Conservation (phyloP, 345 rosid genomes). For the Eucalyptus tenuipes region DNA sequence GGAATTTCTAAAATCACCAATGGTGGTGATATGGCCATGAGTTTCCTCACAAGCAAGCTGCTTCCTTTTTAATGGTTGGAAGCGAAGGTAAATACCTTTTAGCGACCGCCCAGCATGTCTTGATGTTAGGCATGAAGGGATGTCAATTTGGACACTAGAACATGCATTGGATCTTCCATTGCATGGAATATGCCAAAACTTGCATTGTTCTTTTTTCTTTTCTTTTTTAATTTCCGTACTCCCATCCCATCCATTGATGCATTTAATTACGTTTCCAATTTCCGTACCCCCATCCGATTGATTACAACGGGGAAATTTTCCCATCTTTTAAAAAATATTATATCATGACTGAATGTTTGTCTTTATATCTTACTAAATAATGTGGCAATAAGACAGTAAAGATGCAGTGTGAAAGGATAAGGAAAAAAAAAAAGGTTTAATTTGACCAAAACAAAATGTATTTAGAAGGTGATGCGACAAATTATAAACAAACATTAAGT, state of each 20-base stretch:
- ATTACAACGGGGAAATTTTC: too few relatives aligned
- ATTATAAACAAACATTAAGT: background rate
- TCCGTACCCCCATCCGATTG: too few relatives aligned
- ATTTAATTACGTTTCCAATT: background rate
- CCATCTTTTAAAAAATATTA: too few relatives aligned
- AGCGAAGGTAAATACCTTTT: background rate
- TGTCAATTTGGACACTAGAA: background rate
- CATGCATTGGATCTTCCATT: background rate
- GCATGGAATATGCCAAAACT: background rate
- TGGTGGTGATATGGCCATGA: background rate
- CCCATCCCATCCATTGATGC: background rate
- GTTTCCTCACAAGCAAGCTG: background rate
- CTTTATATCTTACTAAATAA: background rate
- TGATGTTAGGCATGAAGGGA: background rate
- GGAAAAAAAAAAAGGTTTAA: background rate
- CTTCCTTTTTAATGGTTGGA: background rate
- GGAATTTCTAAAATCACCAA: background rate
- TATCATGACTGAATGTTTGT: background rate
- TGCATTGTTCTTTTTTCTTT: background rate
- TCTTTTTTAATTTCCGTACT: background rate
- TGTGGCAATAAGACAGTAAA: background rate
- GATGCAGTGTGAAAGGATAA: background rate
- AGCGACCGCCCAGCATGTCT: background rate
- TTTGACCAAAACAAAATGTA: background rate
- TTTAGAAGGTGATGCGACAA: background rate